Evolutionary conservation across 1,139 yeast genomes (phyloP).

Genomic region (Arxiozyma slooffiae): DNA sequence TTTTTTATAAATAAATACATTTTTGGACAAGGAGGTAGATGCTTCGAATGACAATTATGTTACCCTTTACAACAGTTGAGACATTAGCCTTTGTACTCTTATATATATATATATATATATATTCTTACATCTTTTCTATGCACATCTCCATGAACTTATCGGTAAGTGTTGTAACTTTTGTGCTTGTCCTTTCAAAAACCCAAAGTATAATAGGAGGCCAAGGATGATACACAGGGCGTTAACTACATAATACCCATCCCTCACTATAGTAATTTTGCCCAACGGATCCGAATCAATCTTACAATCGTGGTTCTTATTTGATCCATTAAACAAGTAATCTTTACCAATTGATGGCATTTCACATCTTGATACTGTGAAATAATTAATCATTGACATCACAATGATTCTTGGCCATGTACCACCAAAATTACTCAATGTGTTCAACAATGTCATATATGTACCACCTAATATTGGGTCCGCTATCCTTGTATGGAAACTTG

Average conservation of each 20-base stretch:
- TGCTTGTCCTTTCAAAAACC: slow-evolving; percentile 53
- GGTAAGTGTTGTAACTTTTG: slow-evolving; percentile 30
- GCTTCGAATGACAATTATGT: no score
- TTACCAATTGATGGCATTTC: slow-evolving; percentile 30
- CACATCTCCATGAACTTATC: slow-evolving; percentile 33
- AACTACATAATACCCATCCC: slow-evolving; percentile 81
- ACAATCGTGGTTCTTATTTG: slow-evolving; percentile 31
- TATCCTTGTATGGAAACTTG: slow-evolving; percentile 89
- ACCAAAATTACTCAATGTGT: slow-evolving; percentile 85
- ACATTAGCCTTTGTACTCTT: no score
- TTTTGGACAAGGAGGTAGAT: no score
- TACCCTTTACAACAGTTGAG: no score
- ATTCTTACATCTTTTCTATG: no score
- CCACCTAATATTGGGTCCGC: slow-evolving; percentile 97
- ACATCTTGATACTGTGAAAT: slow-evolving; percentile 60
- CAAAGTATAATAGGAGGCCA: slow-evolving; percentile 57
- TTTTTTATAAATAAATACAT: no score
- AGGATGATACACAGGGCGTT: slow-evolving; percentile 59
- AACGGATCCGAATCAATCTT: slow-evolving; percentile 4
- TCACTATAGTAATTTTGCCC: slow-evolving; percentile 29
- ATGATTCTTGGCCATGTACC: slow-evolving; percentile 95
- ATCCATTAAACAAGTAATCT: slow-evolving; percentile 46
- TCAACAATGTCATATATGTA: slow-evolving; percentile 92
- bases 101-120: no score
- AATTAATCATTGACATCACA: slow-evolving; percentile 69